These are phyloP conservation scores for Cystobasidium onofrii DNA, from an alignment of 768 basidiomycete genomes.

Conservation along the genomic window DNA sequence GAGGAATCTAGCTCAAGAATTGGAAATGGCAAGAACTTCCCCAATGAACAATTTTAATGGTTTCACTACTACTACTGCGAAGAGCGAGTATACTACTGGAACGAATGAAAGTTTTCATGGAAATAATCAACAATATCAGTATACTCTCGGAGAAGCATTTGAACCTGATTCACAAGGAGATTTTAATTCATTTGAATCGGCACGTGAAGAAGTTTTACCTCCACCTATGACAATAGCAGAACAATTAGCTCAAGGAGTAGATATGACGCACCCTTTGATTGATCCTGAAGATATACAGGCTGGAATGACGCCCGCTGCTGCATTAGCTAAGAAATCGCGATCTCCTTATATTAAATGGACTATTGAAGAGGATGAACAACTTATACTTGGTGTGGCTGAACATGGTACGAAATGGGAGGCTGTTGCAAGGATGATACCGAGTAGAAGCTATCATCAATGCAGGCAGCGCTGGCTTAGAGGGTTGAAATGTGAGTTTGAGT, in stretches of 20 bases:
- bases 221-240: slow-evolving; percentile 9
- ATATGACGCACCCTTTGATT: slow-evolving; percentile 8
- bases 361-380: slow-evolving; percentile 39
- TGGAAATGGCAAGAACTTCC: not conserved
- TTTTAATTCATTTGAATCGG: too few species aligned
- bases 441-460: slow-evolving; percentile 42
- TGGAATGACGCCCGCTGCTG: slow-evolving; percentile 30
- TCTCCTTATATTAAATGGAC: slow-evolving; percentile 39
- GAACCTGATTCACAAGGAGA: not conserved
- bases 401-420: slow-evolving; percentile 42
- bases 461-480: slow-evolving; percentile 42
- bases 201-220: not conserved
- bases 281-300: slow-evolving; percentile 13
- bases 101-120: too few species aligned
- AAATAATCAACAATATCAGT: not conserved
- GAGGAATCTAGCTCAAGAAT: not conserved
- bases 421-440: slow-evolving; percentile 40
- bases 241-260: not conserved
- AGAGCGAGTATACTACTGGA: not conserved
- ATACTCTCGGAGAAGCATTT: not conserved
- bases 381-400: slow-evolving; percentile 39
- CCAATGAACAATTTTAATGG: not conserved
- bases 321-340: slow-evolving; percentile 26
- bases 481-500: slow-evolving; percentile 13
- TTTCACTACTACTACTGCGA: too few species aligned